Evolutionary conservation across 192 early-diverging fungal genomes (phyloP), one percentile per base, ranked within the genome.

Genomic region (Entomortierella chlamydospora): DNA sequence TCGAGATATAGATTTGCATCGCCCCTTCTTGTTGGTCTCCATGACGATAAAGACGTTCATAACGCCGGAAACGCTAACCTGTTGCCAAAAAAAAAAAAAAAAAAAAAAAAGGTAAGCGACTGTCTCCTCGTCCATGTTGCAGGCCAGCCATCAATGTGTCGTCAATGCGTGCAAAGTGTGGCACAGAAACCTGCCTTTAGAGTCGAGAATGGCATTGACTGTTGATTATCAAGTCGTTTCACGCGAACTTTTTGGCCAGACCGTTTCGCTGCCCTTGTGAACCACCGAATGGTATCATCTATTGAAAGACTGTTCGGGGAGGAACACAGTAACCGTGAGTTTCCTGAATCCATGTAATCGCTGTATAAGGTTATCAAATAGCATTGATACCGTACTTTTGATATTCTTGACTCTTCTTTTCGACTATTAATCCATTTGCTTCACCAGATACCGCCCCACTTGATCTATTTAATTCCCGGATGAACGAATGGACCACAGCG

Each of bases 221-320:
- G 57, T n/a, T 79, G 76, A n/a, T 25, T n/a, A 20, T 66, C 68
- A 18, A 64, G 49, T 42, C 67, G 52, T 13, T 54, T 55, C 18
- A 63, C 76, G 2, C 33, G 49, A 20, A 79, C 68, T 34, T 65
- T 58, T 29, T 31, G 47, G 18, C 45, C 63, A 28, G 57, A 63
- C 33, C 31, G 25, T 25, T 37, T 79, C 42, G 34, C 55, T 28
- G 68, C 20, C 51, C 56, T 57, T 18, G 20, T 60, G 34, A 79
- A 79, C 68, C 62, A 63, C 18, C 67, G 62, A 28, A 79, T 26
- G 18, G 76, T 79, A 29, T 70, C 76, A 12, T 79, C 76, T 61
- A 79, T 61, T 10, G 76, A 68, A 34, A 79, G 26, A 25, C 76
- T 79, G 34, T 39, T 54, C 10, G 7, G 26, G 15, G 15, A 47